These are phyloP conservation scores for Glebionis coronaria DNA, from an alignment of 129 eudicot genomes.

Conservation along the genomic window DNA sequence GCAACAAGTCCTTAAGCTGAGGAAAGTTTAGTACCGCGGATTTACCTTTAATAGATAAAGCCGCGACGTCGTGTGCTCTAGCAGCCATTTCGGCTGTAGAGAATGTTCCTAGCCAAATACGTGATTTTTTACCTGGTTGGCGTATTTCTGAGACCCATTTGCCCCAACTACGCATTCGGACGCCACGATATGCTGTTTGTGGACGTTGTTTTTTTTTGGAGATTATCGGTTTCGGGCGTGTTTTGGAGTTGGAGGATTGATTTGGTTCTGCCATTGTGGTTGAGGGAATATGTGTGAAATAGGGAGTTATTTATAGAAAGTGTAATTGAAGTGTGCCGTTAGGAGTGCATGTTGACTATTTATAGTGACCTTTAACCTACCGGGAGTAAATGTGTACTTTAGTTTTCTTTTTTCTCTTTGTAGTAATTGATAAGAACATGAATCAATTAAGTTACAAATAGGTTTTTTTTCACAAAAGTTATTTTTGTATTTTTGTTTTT, in stretches of 20 bases:
- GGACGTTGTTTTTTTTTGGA: slow-evolving; percentile 19
- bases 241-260: slow-evolving; percentile 9
- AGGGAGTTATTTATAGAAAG: neutral
- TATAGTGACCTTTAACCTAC: slow-evolving; percentile 30
- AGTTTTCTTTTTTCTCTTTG: no score
- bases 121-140: slow-evolving; percentile 76
- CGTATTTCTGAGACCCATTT: slow-evolving; percentile 97
- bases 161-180: slow-evolving; percentile 90
- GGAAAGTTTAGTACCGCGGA: slow-evolving; percentile 74
- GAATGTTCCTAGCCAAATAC: slow-evolving; percentile 92
- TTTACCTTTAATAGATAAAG: slow-evolving; percentile 59
- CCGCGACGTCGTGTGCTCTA: slow-evolving; percentile 84
- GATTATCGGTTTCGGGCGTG: slow-evolving; percentile 14
- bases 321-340: slow-evolving; percentile 21
- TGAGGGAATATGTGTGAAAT: neutral
- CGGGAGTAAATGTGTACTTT: neutral
- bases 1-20: slow-evolving; percentile 51
- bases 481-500: no score
- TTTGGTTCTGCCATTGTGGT: slow-evolving; percentile 27
- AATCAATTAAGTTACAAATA: no score
- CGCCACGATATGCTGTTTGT: slow-evolving; percentile 76
- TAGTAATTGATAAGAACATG: no score
- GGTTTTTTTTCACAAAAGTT: no score
- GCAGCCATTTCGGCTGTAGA: slow-evolving; percentile 93
- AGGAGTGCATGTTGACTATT: slow-evolving; percentile 16